A percentile compares a stretch with the other conserved stretches of the same genome.
Conservation (phyloP, 208 protist genomes). For the Trypanosoma cruzi region DNA sequence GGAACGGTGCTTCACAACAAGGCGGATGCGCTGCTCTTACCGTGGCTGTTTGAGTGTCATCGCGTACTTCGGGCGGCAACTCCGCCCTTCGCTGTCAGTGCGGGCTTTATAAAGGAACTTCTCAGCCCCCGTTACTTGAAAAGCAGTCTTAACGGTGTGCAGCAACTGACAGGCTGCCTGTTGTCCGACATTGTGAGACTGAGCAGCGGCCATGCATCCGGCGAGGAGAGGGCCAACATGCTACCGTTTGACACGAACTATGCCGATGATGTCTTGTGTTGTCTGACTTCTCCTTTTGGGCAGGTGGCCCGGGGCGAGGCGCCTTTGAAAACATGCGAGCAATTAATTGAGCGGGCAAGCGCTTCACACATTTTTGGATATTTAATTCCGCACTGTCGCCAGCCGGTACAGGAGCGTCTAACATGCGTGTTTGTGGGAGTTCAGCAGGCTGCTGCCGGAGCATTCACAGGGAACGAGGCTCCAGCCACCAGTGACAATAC, state of each 20-base stretch:
- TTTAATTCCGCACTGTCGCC: conserved; percentile 53
- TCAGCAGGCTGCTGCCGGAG: conserved; percentile 25
- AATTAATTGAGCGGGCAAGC: conserved; percentile 57
- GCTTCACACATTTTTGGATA: conserved; percentile 47
- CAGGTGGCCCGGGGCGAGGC: conserved; percentile 24
- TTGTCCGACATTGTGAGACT: conserved; percentile 65
- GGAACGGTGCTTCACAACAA: conserved; percentile 21
- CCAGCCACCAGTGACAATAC: background rate
- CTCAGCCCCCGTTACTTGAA: conserved; percentile 56
- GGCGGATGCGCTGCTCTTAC: conserved; percentile 31
- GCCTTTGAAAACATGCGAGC: conserved; percentile 36
- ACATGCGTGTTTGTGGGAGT: conserved; percentile 44
- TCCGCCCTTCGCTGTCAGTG: conserved; percentile 24
- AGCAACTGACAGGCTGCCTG: conserved; percentile 63
- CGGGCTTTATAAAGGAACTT: conserved; percentile 41
- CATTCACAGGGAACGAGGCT: background rate
- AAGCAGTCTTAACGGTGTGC: conserved; percentile 47
- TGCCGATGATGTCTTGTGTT: conserved; percentile 48
- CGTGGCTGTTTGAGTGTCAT: conserved; percentile 37
- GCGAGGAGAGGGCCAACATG: background rate
- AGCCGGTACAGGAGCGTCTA: conserved; percentile 27
- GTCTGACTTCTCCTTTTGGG: conserved; percentile 55
- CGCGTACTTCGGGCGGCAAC: conserved; percentile 31
- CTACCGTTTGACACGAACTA: conserved; percentile 40
- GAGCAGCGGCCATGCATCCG: background rate